These are phyloP conservation scores for Skeletonema tropicum DNA, from an alignment of 108 stramenopile genomes.

Conservation along the genomic window DNA sequence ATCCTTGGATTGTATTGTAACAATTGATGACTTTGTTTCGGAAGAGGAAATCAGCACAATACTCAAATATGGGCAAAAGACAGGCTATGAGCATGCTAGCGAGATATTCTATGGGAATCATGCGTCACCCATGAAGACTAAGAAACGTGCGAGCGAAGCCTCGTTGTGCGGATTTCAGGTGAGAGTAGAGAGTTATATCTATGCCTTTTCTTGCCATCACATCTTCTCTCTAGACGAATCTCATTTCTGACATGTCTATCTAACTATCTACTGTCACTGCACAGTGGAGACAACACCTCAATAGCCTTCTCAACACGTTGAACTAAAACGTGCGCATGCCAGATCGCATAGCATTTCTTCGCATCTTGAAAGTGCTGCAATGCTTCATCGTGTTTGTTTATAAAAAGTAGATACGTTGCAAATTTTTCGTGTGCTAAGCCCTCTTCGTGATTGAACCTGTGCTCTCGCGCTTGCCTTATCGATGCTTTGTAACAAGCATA, in stretches of 20 bases:
- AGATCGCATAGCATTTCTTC: constrained; percentile 46
- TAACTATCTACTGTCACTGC: neutral
- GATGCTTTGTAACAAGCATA: constrained; percentile 41
- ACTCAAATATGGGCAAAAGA: constrained; percentile 53
- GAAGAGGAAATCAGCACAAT: constrained; percentile 66
- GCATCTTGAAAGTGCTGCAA: constrained; percentile 37
- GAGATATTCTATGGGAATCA: constrained; percentile 79
- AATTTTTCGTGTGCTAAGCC: constrained; percentile 56
- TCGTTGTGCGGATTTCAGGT: constrained; percentile 58
- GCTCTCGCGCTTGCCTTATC: constrained; percentile 44
- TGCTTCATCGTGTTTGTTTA: constrained; percentile 21
- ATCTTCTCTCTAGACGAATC: neutral
- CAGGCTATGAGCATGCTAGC: constrained; percentile 59
- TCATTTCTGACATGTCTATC: neutral
- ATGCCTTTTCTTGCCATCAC: constrained; percentile 29
- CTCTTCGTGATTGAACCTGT: constrained; percentile 56
- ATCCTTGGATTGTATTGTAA: constrained; percentile 82
- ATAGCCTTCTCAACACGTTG: constrained; percentile 34
- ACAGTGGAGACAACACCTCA: constrained; percentile 25
- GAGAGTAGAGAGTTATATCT: neutral
- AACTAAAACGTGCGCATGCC: constrained; percentile 60
- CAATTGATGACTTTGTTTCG: constrained; percentile 75
- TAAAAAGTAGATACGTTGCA: constrained; percentile 35
- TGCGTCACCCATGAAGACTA: constrained; percentile 23
- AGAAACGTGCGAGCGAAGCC: constrained; percentile 52